These are phyloP conservation scores for Mycosphaerella arachidis DNA, from an alignment of 2,329 filamentous ascomycete species.

Conservation along the genomic window DNA sequence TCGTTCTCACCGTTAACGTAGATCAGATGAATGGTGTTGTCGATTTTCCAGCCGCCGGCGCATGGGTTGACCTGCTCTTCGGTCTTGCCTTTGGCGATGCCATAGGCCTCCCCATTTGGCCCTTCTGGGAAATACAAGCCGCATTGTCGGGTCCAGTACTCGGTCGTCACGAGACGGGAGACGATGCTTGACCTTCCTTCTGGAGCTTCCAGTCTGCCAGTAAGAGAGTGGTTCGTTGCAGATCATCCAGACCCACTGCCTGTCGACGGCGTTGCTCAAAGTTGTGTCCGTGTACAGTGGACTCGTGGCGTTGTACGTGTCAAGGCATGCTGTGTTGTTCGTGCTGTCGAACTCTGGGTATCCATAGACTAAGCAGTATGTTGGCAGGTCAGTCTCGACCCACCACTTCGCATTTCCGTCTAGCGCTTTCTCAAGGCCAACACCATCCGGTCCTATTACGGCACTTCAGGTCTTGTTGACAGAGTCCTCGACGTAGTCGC, in stretches of 20 bases:
- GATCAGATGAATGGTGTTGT: constrained; percentile 54
- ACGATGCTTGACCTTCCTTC: constrained; percentile 43
- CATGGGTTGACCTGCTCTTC: constrained; percentile 48
- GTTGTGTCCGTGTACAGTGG: constrained; percentile 49
- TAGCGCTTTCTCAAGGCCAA: constrained; percentile 51
- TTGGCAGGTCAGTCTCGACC: constrained; percentile 43
- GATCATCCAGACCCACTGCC: constrained; percentile 58
- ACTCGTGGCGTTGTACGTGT: constrained; percentile 50
- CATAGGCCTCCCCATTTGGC: constrained; percentile 49
- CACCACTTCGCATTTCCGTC: constrained; percentile 53
- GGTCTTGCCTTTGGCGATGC: constrained; percentile 45
- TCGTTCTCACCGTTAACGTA: constrained; percentile 58
- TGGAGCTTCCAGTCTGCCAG: constrained; percentile 54
- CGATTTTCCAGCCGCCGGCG: constrained; percentile 54
- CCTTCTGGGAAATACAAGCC: constrained; percentile 50
- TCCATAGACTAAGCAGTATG: constrained; percentile 45
- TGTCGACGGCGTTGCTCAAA: constrained; percentile 44
- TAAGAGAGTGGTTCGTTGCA: constrained; percentile 61
- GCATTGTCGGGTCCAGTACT: constrained; percentile 56
- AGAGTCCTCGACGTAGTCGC: constrained; percentile 37
- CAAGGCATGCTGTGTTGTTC: constrained; percentile 46
- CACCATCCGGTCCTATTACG: constrained; percentile 39
- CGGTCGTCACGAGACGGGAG: constrained; percentile 47
- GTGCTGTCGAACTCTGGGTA: constrained; percentile 48
- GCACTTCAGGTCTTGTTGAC: constrained; percentile 12